Evolutionary conservation across 2,329 filamentous ascomycete species (phyloP).

Genomic region (Aspergillus sp.): DNA sequence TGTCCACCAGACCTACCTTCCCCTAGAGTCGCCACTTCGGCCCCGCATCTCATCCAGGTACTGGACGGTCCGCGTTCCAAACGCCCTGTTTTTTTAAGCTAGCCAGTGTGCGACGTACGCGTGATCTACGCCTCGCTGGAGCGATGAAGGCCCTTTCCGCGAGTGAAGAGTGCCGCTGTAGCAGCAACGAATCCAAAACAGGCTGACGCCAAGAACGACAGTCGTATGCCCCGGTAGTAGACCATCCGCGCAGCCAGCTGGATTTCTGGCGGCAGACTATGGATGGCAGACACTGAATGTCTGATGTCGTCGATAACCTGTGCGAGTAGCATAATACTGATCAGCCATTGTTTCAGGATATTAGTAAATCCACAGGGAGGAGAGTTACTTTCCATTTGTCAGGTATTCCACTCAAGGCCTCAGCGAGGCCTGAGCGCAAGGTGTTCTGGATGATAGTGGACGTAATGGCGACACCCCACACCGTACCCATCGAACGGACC

Average conservation of each 20-base stretch:
- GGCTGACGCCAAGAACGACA: slow-evolving; percentile 59
- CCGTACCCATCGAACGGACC: slow-evolving; percentile 62
- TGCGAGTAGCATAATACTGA: slow-evolving; percentile 17
- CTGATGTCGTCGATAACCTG: slow-evolving; percentile 64
- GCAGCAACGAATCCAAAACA: slow-evolving; percentile 54
- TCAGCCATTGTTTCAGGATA: slow-evolving; percentile 25
- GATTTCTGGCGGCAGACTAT: slow-evolving; percentile 57
- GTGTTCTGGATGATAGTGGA: slow-evolving; percentile 65
- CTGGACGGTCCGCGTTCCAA: background rate
- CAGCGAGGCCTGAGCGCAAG: slow-evolving; percentile 56
- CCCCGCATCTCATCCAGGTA: background rate
- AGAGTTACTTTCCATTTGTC: slow-evolving; percentile 60
- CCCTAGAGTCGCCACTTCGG: background rate
- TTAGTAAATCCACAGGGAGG: slow-evolving; percentile 16
- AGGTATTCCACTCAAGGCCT: slow-evolving; percentile 56
- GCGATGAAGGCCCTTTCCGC: slow-evolving; percentile 34
- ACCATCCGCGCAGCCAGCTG: slow-evolving; percentile 59
- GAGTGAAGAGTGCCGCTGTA: slow-evolving; percentile 50
- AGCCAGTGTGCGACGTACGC: background rate
- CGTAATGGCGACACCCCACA: slow-evolving; percentile 65
- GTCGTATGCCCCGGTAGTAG: slow-evolving; percentile 61
- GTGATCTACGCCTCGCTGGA: background rate
- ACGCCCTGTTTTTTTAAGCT: background rate
- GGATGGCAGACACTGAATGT: slow-evolving; percentile 60
- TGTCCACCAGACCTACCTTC: background rate